A percentile compares a stretch with the other conserved stretches of the same genome.
These are phyloP conservation scores for Annulohypoxylon moriforme DNA, from an alignment of 495 filamentous ascomycete species.

Conservation along the genomic window DNA sequence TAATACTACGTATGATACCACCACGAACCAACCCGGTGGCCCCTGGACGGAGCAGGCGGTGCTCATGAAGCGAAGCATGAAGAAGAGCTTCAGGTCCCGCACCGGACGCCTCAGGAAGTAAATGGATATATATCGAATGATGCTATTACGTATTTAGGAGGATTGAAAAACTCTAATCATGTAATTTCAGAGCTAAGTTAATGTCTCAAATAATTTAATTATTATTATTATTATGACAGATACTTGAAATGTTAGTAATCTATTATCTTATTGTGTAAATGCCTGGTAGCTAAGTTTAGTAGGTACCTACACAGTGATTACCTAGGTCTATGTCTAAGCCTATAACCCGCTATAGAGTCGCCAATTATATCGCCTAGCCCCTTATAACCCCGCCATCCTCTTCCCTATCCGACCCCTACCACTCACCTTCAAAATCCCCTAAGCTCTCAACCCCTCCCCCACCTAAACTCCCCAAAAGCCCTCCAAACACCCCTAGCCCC, in stretches of 20 bases:
- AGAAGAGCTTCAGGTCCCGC: constrained; percentile 15
- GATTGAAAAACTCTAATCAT: background rate
- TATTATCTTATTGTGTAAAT: too few relatives aligned
- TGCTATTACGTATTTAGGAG: background rate
- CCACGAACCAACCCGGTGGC: constrained; percentile 58
- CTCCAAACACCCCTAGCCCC: constrained; percentile 49
- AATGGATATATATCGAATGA: background rate
- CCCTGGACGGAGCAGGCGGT: constrained; percentile 40
- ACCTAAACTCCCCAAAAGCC: constrained; percentile 12
- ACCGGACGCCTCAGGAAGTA: constrained; percentile 19
- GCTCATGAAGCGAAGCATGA: constrained; percentile 44
- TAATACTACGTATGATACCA: constrained; percentile 67
- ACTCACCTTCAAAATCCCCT: background rate
- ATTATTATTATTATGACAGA: background rate
- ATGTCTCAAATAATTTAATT: constrained; percentile 10
- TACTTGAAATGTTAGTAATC: background rate
- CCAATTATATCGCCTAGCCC: background rate
- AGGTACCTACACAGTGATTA: too few relatives aligned
- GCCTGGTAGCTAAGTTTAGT: too few relatives aligned
- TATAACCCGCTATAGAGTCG: background rate
- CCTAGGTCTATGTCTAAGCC: too few relatives aligned
- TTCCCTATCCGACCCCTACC: background rate
- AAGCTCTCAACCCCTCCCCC: background rate
- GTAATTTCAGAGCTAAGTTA: background rate
- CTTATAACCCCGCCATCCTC: background rate